Percentiles rank a stretch among this genome's conserved stretches.
These are phyloP conservation scores for Botryosphaeria dothidea DNA, from an alignment of 2,329 filamentous ascomycete genomes.

Conservation along the genomic window DNA sequence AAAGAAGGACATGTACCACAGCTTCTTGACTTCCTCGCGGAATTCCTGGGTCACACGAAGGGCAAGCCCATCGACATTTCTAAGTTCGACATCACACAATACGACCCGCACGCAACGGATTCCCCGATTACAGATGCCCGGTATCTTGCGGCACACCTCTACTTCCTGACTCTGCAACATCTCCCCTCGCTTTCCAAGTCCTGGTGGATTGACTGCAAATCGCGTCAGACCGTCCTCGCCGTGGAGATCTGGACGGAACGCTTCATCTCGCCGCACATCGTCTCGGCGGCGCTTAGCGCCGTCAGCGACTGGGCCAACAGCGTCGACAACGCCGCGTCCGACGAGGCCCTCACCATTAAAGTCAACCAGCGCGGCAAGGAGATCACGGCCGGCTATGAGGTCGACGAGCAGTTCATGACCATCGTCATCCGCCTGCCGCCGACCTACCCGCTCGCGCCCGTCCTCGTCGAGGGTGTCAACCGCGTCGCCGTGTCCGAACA, in stretches of 20 bases:
- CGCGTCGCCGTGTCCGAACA: slow-evolving; percentile 86
- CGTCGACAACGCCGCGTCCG: slow-evolving; percentile 38
- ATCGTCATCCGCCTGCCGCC: slow-evolving; percentile 80
- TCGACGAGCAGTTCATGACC: slow-evolving; percentile 82
- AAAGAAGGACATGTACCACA: slow-evolving; percentile 67
- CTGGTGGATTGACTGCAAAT: slow-evolving; percentile 83
- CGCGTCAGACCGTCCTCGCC: slow-evolving; percentile 73
- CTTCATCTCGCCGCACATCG: slow-evolving; percentile 69
- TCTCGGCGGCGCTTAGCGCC: slow-evolving; percentile 65
- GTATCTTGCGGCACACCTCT: slow-evolving; percentile 82
- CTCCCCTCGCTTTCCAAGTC: slow-evolving; percentile 75
- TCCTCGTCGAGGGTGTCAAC: slow-evolving; percentile 73
- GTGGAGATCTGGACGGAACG: slow-evolving; percentile 79
- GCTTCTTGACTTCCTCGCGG: slow-evolving; percentile 77
- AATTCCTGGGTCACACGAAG: slow-evolving; percentile 77
- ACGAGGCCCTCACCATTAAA: slow-evolving; percentile 65
- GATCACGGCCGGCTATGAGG: slow-evolving; percentile 78
- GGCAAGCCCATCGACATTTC: slow-evolving; percentile 70
- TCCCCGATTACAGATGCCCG: slow-evolving; percentile 69
- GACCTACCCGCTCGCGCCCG: slow-evolving; percentile 79
- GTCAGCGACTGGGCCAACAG: slow-evolving; percentile 66
- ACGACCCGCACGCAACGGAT: slow-evolving; percentile 31
- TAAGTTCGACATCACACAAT: slow-evolving; percentile 69
- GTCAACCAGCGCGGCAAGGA: slow-evolving; percentile 72
- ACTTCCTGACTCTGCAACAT: slow-evolving; percentile 77